Base-by-base conservation (phyloP, 192 early-diverging fungal genomes). In the Rhizoclosmatium globosum region DNA sequence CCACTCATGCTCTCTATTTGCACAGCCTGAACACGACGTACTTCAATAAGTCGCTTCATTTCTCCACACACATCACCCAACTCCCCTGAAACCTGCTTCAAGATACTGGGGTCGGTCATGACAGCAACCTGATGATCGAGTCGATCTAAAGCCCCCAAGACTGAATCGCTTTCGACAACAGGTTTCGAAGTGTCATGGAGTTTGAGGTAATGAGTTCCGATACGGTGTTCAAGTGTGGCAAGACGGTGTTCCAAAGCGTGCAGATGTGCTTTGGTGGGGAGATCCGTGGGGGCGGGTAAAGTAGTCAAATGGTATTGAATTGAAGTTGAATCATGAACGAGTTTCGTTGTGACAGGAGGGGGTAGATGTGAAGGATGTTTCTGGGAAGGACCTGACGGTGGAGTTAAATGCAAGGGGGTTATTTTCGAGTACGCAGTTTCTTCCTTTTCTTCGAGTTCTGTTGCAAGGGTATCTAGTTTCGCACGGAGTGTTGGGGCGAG, bases 381-480 rank as follows among this genome's bases (percentile, higher is more conserved):
- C 41, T 41, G 4, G n/a, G 19, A 23, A 15, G 0, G 11, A 17
- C 13, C 15, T 42, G 67, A 13, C 45, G 3, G 38, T 68, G 67
- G 43, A 17, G 17, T 68, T 68, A 23, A 13, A 53, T 31, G 31
- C 31, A 31, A 17, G 56, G 56, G 21, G 56, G 61, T 38, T 38
- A 7, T 9, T 17, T 21, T 64, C 61, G 21, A 41, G 61, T 41
- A 21, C 21, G 61, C 39, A 0, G 61, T 15, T 15, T 44, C 17
- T 47, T 21, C 15, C 17, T 50, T 13, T 41, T 58, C n/a, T 71
- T 43, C 13, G n/a, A 23, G n/a, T 48, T 19, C 53, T 15, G 47
- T 57, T 62, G 72, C 56, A 44, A 74, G n/a, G 60, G 72, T 23
- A 4, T 39, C 72, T 7, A 74, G 46, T 59, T 74, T 74, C 58